phyloP scores from a whole-genome alignment of 345 rosid genomes.

The Acer campestre region DNA sequence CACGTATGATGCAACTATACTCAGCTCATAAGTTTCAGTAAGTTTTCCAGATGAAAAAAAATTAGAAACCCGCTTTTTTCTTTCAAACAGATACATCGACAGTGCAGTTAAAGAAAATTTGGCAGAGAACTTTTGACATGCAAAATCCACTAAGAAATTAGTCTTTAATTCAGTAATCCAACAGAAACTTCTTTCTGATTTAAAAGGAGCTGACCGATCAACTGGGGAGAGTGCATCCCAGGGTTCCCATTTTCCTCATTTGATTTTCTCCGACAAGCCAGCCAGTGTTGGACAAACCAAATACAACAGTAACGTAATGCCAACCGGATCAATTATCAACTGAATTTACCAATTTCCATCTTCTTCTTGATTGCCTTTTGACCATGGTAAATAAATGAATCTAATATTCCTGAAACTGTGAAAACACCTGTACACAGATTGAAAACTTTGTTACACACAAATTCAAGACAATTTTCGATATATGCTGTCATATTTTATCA shows the following conservation, averaged over 20 bases:
- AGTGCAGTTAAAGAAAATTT: slow-evolving; percentile 13
- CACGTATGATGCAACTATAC: neutral
- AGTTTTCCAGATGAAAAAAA: slow-evolving; percentile 13
- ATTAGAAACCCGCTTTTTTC: neutral
- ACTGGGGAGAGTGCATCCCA: neutral
- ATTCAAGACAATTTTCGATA: neutral
- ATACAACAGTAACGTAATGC: neutral
- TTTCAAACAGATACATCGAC: slow-evolving; percentile 6
- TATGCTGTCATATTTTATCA: neutral
- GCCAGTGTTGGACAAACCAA: slow-evolving; percentile 8
- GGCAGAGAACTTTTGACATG: slow-evolving; percentile 8
- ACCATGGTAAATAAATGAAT: slow-evolving; percentile 86
- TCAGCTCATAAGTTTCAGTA: slow-evolving; percentile 1
- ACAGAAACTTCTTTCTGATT: slow-evolving; percentile 8
- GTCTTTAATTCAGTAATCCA: slow-evolving; percentile 21
- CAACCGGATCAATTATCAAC: slow-evolving; percentile 39
- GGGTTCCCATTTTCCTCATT: neutral
- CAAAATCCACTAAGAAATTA: slow-evolving; percentile 15
- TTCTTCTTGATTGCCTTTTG: slow-evolving; percentile 96
- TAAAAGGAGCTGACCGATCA: neutral
- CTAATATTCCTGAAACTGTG: slow-evolving; percentile 89
- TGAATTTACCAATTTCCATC: slow-evolving; percentile 90
- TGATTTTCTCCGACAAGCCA: slow-evolving; percentile 15
- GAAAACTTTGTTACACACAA: slow-evolving; percentile 12
- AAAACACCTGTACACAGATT: slow-evolving; percentile 62